These are phyloP conservation scores for Thelonectria discophora DNA, from an alignment of 2,329 filamentous ascomycete genomes.

Conservation along the genomic window DNA sequence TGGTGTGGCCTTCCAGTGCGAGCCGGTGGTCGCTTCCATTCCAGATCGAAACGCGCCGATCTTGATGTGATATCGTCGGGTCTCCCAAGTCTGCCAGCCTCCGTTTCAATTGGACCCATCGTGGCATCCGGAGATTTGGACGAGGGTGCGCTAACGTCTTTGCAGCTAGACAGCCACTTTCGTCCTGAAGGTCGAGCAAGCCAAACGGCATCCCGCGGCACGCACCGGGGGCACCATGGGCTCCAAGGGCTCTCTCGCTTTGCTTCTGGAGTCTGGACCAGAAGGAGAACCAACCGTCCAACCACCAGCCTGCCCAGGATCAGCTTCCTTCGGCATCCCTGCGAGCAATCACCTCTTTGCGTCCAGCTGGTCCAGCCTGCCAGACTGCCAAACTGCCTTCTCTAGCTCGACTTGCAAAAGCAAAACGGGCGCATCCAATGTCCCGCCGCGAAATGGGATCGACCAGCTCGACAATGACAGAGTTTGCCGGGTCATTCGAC, in stretches of 20 bases:
- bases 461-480: constrained; percentile 1
- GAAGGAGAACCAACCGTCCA: constrained; percentile 7
- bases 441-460: constrained; percentile 20
- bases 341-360: constrained; percentile 18
- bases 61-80: constrained; percentile 9
- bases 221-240: constrained; percentile 16
- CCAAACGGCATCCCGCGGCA: constrained; percentile 6
- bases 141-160: neutral
- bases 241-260: too few relatives aligned
- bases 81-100: neutral
- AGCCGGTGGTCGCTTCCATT: neutral
- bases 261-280: neutral
- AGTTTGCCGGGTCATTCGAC: neutral
- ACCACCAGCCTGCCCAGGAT: constrained; percentile 5
- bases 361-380: neutral
- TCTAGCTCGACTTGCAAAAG: constrained; percentile 16
- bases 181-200: neutral
- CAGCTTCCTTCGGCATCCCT: constrained; percentile 17
- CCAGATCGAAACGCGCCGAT: constrained; percentile 20
- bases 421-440: constrained; percentile 13
- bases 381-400: neutral
- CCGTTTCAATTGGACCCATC: neutral
- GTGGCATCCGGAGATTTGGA: constrained; percentile 11
- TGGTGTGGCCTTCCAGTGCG: neutral
- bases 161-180: neutral